Conservation (phyloP, 163 green algal species). For the Scenedesmus sp. region DNA sequence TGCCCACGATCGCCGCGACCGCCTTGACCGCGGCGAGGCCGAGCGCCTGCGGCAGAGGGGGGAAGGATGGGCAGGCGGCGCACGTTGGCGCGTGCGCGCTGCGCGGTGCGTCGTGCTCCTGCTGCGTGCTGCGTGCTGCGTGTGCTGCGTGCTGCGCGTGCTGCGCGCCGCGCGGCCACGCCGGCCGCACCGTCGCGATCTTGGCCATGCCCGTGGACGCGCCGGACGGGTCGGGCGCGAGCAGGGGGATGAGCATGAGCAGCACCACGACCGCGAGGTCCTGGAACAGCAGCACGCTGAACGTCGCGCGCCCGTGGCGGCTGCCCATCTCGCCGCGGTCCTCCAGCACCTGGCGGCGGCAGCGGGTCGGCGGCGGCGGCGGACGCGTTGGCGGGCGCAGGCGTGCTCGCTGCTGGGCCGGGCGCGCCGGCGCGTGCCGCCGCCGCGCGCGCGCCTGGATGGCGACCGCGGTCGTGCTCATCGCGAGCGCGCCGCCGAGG, state of each 20-base stretch:
- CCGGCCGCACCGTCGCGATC: constrained; percentile 44
- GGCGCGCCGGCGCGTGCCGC: neutral
- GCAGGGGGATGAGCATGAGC: constrained; percentile 98
- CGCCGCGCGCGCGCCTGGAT: constrained; percentile 74
- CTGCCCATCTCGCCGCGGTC: constrained; percentile 37
- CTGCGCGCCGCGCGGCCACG: too few relatives aligned
- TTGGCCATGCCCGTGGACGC: constrained; percentile 46
- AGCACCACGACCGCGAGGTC: constrained; percentile 98
- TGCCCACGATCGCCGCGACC: constrained; percentile 73
- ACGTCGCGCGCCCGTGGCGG: constrained; percentile 95
- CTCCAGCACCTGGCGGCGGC: neutral
- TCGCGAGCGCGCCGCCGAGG: constrained; percentile 92
- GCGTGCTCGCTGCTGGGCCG: constrained; percentile 1
- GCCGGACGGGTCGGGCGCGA: constrained; percentile 77
- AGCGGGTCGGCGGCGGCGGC: too few relatives aligned
- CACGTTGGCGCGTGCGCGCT: neutral
- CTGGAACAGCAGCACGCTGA: constrained; percentile 97
- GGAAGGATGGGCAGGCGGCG: neutral
- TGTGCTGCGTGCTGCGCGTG: too few relatives aligned
- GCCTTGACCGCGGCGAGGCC: constrained; percentile 93
- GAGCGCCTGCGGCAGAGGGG: constrained; percentile 69
- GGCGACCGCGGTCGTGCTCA: constrained; percentile 97
- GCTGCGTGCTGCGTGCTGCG: neutral
- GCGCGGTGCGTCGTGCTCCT: neutral
- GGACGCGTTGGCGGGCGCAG: too few relatives aligned